Base-by-base conservation (phyloP, 805 yeast species). In the Metschnikowia matae region DNA sequence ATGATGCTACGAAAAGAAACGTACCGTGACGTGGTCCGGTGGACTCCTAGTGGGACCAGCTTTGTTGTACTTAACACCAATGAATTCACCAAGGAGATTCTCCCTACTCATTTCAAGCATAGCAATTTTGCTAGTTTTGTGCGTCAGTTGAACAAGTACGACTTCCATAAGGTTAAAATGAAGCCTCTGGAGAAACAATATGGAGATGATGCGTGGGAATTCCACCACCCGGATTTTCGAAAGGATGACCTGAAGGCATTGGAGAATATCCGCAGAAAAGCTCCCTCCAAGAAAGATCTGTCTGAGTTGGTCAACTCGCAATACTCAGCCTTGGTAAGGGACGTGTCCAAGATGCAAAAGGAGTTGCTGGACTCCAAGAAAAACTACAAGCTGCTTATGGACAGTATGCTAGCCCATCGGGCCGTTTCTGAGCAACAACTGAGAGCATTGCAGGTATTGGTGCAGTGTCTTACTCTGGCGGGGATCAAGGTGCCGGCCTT, bases 41-140 rank as follows among this genome's bases (percentile, higher is more conserved):
- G 99, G 98, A 84, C 96, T 1, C 80, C 78, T 29, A 65, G 63
- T n/a, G 97, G 97, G 2, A 91, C 88, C 61, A 81, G 89, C 40
- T 94, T 94, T 67, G 87, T 92, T 40, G 96, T 94, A 34, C 64
- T 87, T 33, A 96, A 94, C 69, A 89, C 96, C 13, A 89, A 87
- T 63, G 95, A 87, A 59, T 91, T 91, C 69, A 89, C 97, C 34
- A 86, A 85, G 56, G 86, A 85, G 46, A 87, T 94, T 13, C 77
- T 94, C 45, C 98, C 98, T 14, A 81, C 84, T 46, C 96, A 92
- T 68, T 94, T 94, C 74, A 92, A 91, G 62, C 99, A 94, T 69
- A 82, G 89, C 51, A 94, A 94, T 70, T 94, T 92, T 70, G 92
- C 98, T 35, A 82, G 91, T 59, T 92, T 92, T 71, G 98, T 92